Conservation (phyloP, 2,329 filamentous ascomycete genomes). For the Beauveria sp. region DNA sequence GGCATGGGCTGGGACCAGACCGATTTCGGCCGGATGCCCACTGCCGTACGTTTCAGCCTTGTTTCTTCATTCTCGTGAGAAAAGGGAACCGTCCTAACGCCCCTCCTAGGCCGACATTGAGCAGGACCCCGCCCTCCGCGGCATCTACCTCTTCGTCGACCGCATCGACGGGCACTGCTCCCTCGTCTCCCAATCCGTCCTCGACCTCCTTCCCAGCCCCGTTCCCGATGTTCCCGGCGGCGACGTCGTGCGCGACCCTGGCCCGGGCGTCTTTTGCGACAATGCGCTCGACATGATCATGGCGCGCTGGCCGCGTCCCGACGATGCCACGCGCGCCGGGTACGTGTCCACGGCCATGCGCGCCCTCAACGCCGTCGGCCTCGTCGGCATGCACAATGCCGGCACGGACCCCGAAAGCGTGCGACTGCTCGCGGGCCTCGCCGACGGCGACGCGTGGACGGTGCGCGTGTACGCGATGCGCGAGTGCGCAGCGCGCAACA, state of each 20-base stretch:
- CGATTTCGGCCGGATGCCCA: constrained; percentile 56
- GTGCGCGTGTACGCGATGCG: constrained; percentile 62
- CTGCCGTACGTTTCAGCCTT: constrained; percentile 38
- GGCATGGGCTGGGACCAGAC: constrained; percentile 68
- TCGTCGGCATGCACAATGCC: constrained; percentile 64
- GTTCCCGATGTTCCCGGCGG: constrained; percentile 52
- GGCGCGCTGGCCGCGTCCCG: constrained; percentile 49
- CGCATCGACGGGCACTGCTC: constrained; percentile 63
- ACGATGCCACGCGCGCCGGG: constrained; percentile 40
- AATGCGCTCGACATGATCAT: constrained; percentile 61
- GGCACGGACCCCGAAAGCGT: constrained; percentile 50
- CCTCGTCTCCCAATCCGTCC: constrained; percentile 58
- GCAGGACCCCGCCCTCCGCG: constrained; percentile 41
- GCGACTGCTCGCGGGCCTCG: constrained; percentile 45
- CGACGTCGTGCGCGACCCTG: constrained; percentile 53
- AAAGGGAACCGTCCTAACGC: not conserved
- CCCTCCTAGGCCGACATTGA: constrained; percentile 44
- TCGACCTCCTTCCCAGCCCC: constrained; percentile 49
- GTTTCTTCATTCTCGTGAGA: no score
- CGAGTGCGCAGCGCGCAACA: constrained; percentile 57
- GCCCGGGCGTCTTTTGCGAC: constrained; percentile 63
- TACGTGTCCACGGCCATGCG: constrained; percentile 54
- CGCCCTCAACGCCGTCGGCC: constrained; percentile 54
- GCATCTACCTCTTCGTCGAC: constrained; percentile 60
- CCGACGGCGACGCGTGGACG: constrained; percentile 43